Evolutionary conservation across 2,329 filamentous ascomycete genomes (phyloP), one percentile per base, ranked within the genome.

Genomic region (Botrytis tulipae): DNA sequence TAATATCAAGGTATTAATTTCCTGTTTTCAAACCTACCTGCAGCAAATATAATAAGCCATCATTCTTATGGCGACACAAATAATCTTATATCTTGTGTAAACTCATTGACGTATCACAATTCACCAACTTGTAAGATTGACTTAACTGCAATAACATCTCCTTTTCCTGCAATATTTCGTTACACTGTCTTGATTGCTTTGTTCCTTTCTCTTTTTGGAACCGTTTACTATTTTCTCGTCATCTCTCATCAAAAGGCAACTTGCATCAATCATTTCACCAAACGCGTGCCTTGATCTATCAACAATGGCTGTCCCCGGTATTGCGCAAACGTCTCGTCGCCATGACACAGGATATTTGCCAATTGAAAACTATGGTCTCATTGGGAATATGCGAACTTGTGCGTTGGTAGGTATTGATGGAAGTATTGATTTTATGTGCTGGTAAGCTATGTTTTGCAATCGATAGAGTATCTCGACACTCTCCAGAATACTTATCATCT

Each of bases 341-440:
- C 70, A 74, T 60, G 70, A 71, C 8, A 79, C 76, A 9, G 80
- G 80, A 29, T 82, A 81, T 70, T 75, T 82, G 35, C 80, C 80
- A 54, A 92, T 93, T 76, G 92, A 94, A 80, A 89, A 94, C 82
- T 94, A 94, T 85, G 92, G 92, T 72, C 87, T 94, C 82, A 93
- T 94, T 78, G 92, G 92, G 37, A 93, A 94, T 79, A 93, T 94
- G 91, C 87, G 90, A 78, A 94, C 92, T 1, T 93, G 91, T 83
- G 91, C 92, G 22, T 84, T 93, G n/a, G 87, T 93, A 35, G 91
- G 90, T 76, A 92, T 92, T 79, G 89, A 92, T 78, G 92, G 92
- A 37, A 91, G 91, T 76, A 82, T 94, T 73, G 92, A 93, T 80
- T 93, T 90, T 78, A 92, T 94, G 91, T 94, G 91, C 82, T 94